phyloP scores from a whole-genome alignment of 352 stramenopile genomes.

The Globisporangium polare region DNA sequence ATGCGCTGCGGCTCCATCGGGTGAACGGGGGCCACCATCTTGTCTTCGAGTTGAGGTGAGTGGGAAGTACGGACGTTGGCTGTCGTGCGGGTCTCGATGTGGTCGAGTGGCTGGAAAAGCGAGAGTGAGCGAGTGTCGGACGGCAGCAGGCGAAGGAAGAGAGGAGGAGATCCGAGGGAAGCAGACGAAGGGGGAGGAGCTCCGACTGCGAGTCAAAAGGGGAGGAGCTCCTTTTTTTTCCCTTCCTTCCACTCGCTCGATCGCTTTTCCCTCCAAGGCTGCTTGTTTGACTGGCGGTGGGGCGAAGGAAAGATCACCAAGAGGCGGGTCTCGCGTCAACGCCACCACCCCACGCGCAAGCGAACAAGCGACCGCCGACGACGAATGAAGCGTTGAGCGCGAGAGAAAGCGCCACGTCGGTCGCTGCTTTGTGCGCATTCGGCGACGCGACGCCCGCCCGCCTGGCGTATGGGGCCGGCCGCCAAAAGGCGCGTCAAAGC shows the following conservation, averaged over 20 bases:
- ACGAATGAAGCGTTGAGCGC: conserved; percentile 4
- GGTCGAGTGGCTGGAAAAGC: conserved; percentile 14
- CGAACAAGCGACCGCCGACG: not conserved
- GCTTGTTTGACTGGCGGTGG: conserved; percentile 3
- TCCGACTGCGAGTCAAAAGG: not conserved
- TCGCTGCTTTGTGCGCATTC: conserved; percentile 2
- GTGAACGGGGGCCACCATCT: conserved; percentile 12
- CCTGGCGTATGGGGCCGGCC: conserved; percentile 6
- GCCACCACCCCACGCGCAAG: not conserved
- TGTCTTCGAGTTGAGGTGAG: not conserved
- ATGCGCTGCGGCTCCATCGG: conserved; percentile 23
- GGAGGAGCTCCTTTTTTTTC: not conserved
- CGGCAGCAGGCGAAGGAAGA: not conserved
- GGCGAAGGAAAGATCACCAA: conserved; percentile 7
- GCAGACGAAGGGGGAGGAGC: not conserved
- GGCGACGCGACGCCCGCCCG: conserved; percentile 4
- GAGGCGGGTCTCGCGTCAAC: not conserved
- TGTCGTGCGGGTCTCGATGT: not conserved
- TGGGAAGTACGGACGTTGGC: not conserved
- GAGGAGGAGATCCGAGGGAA: not conserved
- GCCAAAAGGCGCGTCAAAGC: no score
- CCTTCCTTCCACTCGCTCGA: not conserved
- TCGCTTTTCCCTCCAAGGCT: not conserved
- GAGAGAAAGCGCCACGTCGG: not conserved
- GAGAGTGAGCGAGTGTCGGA: conserved; percentile 13